Base-by-base conservation (phyloP, 2,329 filamentous ascomycete species). In the Fusarium pininemorale region DNA sequence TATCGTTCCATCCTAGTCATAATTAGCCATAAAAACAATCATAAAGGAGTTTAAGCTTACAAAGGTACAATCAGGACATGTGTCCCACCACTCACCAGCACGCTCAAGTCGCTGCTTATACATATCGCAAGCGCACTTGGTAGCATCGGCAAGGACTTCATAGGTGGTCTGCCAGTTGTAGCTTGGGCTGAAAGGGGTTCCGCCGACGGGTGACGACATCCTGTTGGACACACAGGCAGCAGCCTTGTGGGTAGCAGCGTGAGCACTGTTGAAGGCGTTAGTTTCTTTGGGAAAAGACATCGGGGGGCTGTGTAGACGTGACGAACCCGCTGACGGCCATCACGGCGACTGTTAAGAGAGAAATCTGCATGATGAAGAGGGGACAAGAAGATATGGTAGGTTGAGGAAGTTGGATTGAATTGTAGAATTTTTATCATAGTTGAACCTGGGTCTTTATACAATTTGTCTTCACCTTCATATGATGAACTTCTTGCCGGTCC, bases 251-350 rank as follows among this genome's bases (percentile, higher is more conserved):
- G 22, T n/a, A 18, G 22, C 47, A 32, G 47, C 47, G 0, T 24
- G 30, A 32, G 22, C 28, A 32, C 47, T 51, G 10, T 14, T 1
- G 6, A 20, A 24, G 22, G 3, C 7, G 11, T 50, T 14, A 50
- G 28, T 1, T 10, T 18, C 5, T 5, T 16, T 32, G 15, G 11
- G 8, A 32, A 15, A 3, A 24, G 11, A 10, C 3, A 2, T 13
- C 1, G 1, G 5, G 22, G 7, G 22, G 6, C 15, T 18, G 15
- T 5, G 6, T 32, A 18, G 7, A 18, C 1, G 10, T 10, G 7
- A 51, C 47, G 22, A 51, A 51, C 47, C 28, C 22, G 47, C 22
- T 18, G 22, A 18, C 3, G 15, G 5, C 47, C 47, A 51, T 7
- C 28, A 32, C 2, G 22, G 22, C 28, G 6, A 24, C 3, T 24